Evolutionary conservation across 768 basidiomycete species (phyloP).

Genomic region (Punctularia strigosozonata): DNA sequence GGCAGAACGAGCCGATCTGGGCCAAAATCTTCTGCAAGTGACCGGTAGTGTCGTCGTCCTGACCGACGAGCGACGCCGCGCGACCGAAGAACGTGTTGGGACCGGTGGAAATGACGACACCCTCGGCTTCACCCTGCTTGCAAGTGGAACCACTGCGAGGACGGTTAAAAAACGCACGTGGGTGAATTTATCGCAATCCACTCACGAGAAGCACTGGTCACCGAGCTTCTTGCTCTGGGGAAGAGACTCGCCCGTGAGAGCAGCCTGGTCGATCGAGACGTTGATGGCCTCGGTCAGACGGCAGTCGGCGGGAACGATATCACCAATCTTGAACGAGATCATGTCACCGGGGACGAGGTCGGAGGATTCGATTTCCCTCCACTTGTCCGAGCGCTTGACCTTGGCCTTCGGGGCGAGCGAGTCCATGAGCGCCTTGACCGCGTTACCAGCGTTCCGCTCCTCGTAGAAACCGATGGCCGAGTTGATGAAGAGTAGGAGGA

Average conservation of each 20-base stretch:
- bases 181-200: slow-evolving; percentile 13
- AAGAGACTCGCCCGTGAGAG: slow-evolving; percentile 93
- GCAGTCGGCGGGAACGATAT: slow-evolving; percentile 96
- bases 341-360: slow-evolving; percentile 92
- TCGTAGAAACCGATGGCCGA: slow-evolving; percentile 98
- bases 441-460: slow-evolving; percentile 94
- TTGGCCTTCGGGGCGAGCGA: slow-evolving; percentile 97
- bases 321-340: slow-evolving; percentile 97
- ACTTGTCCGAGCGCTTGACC: slow-evolving; percentile 74
- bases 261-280: slow-evolving; percentile 97
- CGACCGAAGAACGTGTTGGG: slow-evolving; percentile 99
- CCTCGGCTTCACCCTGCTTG: slow-evolving; percentile 98
- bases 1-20: slow-evolving; percentile 95
- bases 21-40: slow-evolving; percentile 98
- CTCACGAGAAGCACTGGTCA: slow-evolving; percentile 97
- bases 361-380: slow-evolving; percentile 87
- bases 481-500: slow-evolving; percentile 86
- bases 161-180: slow-evolving; percentile 7
- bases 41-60: slow-evolving; percentile 95
- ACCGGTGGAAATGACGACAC: slow-evolving; percentile 96
- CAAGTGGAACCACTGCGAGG: slow-evolving; percentile 79
- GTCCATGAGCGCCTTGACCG: slow-evolving; percentile 99
- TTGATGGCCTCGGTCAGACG: slow-evolving; percentile 95
- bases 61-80: slow-evolving; percentile 93
- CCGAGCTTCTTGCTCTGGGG: slow-evolving; percentile 86